Base-by-base conservation (phyloP, 2,329 filamentous ascomycete genomes). In the Fusarium sambucinum region DNA sequence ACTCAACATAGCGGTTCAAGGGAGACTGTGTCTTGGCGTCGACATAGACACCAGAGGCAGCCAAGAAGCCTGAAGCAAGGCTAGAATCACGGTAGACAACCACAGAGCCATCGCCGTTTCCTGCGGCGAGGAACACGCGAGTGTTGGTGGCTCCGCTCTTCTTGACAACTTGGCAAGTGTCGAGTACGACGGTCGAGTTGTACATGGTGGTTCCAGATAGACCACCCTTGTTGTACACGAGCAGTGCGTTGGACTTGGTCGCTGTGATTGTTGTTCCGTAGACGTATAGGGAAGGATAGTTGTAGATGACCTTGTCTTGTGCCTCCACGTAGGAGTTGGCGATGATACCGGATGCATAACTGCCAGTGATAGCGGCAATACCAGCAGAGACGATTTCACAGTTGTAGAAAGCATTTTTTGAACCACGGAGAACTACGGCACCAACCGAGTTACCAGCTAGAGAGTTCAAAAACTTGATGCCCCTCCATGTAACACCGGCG, bases 241-340 rank as follows among this genome's bases (percentile, higher is more conserved):
- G 13, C 3, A 72, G 14, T 0, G 16, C 80, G 23, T 74, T 77
- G 17, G 67, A 74, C 4, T 72, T 69, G 1, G 80, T 78, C 1
- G 81, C 77, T 0, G 79, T 77, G 50, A 85, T 80, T 0, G 78
- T 81, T 0, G 82, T 80, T 12, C 77, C 76, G 58, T 80, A 84
- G 0, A 84, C 63, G 56, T 83, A 84, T 0, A 81, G 59, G 13
- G 78, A 79, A 0, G 78, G 76, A 13, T 77, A 80, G 35, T 78
- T 77, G 58, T 79, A 80, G 50, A 84, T 76, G 2, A 81, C 65
- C 64, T 82, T 82, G 48, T 81, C 79, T 8, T 75, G 64, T 3
- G 80, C 81, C 59, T 84, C 80, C 11, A 84, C 75, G 56, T 83
- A 83, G 0, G 80, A 82, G 63, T 82, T 78, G 11, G 80, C 80